Evolutionary conservation across 139 green algal species (phyloP).

Genomic region (Zygnema cylindricum): DNA sequence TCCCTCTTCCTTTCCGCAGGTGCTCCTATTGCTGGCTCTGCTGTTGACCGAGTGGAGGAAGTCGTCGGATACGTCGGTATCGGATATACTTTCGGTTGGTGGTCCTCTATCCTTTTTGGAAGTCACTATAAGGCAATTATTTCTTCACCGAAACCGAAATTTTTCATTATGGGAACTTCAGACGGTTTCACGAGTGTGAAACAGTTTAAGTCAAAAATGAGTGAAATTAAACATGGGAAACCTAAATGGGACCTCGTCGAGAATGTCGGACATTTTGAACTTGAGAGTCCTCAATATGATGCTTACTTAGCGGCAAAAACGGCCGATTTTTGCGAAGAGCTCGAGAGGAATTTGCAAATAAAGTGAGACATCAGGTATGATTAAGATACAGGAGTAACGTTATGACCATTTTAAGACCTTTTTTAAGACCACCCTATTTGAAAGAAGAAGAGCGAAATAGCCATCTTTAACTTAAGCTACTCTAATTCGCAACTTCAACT

Average conservation of each 20-base stretch:
- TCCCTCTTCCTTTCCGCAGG: conserved; percentile 4
- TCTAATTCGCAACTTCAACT: too few species aligned
- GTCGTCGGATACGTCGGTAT: conserved; percentile 35
- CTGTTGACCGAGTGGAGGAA: not conserved
- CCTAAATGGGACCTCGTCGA: conserved; percentile 3
- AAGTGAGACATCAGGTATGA: too few species aligned
- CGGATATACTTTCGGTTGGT: conserved; percentile 30
- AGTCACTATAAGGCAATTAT: conserved; percentile 8
- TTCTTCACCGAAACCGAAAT: not conserved
- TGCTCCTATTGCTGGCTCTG: conserved; percentile 35
- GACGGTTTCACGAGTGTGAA: conserved; percentile 26
- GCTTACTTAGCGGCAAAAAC: conserved; percentile 2
- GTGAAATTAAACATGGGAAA: not conserved
- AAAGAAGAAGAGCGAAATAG: too few species aligned
- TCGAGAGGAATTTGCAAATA: too few species aligned
- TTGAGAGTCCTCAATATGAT: conserved; percentile 34
- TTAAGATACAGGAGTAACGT: too few species aligned
- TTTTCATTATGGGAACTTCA: conserved; percentile 40
- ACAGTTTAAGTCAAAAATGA: not conserved
- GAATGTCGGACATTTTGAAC: conserved; percentile 27
- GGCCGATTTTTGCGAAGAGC: not conserved
- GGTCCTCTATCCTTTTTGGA: conserved; percentile 29
- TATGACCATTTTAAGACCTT: too few species aligned
- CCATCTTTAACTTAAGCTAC: too few species aligned
- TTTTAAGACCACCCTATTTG: too few species aligned